Percentiles rank a stretch among this genome's conserved stretches.
phyloP scores from a whole-genome alignment of 495 filamentous ascomycete species.

The Hypoxylon fragiforme region DNA sequence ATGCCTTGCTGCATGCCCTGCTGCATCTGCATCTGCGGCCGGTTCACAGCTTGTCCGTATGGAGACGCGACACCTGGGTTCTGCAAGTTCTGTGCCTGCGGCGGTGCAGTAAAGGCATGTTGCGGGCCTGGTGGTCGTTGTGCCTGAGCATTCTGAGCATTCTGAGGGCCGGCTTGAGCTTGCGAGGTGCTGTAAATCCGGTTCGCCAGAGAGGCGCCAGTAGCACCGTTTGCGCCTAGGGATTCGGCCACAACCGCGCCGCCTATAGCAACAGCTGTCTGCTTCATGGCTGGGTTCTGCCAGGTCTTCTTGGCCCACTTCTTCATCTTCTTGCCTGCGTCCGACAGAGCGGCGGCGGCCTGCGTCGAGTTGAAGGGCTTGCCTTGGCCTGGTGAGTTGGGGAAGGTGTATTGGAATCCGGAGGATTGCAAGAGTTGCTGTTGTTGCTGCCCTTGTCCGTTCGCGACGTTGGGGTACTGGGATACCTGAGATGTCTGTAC shows the following conservation, averaged over 20 bases:
- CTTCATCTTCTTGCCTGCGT: slow-evolving; percentile 37
- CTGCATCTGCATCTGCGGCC: slow-evolving; percentile 15
- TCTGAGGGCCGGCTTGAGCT: slow-evolving; percentile 2
- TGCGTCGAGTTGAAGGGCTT: slow-evolving; percentile 30
- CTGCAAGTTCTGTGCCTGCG: slow-evolving; percentile 22
- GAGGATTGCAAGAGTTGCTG: slow-evolving; percentile 1
- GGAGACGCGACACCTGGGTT: slow-evolving; percentile 2
- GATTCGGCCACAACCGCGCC: slow-evolving; percentile 34
- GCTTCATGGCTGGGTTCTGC: slow-evolving; percentile 36
- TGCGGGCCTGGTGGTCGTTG: slow-evolving; percentile 28
- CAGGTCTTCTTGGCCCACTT: slow-evolving; percentile 36
- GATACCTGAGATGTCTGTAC: slow-evolving; percentile 5
- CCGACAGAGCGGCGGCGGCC: slow-evolving; percentile 25
- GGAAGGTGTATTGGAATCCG: not conserved
- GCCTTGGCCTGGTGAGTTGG: slow-evolving; percentile 5
- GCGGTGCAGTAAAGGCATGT: slow-evolving; percentile 31
- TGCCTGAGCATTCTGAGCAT: slow-evolving; percentile 1
- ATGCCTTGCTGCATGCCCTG: slow-evolving; percentile 22
- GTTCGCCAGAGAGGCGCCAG: slow-evolving; percentile 30
- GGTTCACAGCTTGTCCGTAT: slow-evolving; percentile 3
- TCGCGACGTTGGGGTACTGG: slow-evolving; percentile 5
- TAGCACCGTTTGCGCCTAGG: slow-evolving; percentile 20
- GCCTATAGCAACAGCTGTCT: slow-evolving; percentile 22
- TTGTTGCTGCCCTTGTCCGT: not conserved
- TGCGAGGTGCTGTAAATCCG: slow-evolving; percentile 20